A percentile compares a stretch with the other conserved stretches of the same genome.
phyloP scores from a whole-genome alignment of 495 filamentous ascomycete genomes.

The Aspergillus mulundensis region DNA sequence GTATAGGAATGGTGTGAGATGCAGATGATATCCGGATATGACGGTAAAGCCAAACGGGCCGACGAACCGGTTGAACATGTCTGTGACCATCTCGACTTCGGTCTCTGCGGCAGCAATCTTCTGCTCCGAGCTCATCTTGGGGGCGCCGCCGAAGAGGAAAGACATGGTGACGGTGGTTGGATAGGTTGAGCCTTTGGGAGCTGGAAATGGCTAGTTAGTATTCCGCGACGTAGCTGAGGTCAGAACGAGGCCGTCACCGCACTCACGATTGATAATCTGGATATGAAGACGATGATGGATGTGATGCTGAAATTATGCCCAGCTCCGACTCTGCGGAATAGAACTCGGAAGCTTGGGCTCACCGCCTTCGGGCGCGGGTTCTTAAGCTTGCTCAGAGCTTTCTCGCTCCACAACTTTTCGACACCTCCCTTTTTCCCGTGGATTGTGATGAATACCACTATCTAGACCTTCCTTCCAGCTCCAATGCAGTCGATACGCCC shows the following conservation, averaged over 20 bases:
- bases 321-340: conserved; percentile 11
- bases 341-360: conserved; percentile 6
- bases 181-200: neutral
- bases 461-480: conserved; percentile 3
- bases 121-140: conserved; percentile 87
- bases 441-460: neutral
- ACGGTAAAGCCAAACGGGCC: too few relatives aligned
- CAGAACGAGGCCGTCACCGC: neutral
- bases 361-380: conserved; percentile 17
- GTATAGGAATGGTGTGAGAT: neutral
- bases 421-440: conserved; percentile 12
- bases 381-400: conserved; percentile 7
- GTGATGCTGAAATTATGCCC: neutral
- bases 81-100: conserved; percentile 86
- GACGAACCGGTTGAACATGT: conserved; percentile 90
- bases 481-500: conserved; percentile 39
- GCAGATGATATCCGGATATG: too few relatives aligned
- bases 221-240: neutral
- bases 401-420: conserved; percentile 2
- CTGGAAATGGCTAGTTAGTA: neutral
- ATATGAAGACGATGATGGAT: too few relatives aligned
- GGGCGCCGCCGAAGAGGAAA: conserved; percentile 81
- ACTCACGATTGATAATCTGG: conserved; percentile 2
- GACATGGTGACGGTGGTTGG: conserved; percentile 63
- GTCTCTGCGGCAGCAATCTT: conserved; percentile 93